Evolutionary conservation across 305 asterid genomes (phyloP).

Genomic region (Solanum hybrid): DNA sequence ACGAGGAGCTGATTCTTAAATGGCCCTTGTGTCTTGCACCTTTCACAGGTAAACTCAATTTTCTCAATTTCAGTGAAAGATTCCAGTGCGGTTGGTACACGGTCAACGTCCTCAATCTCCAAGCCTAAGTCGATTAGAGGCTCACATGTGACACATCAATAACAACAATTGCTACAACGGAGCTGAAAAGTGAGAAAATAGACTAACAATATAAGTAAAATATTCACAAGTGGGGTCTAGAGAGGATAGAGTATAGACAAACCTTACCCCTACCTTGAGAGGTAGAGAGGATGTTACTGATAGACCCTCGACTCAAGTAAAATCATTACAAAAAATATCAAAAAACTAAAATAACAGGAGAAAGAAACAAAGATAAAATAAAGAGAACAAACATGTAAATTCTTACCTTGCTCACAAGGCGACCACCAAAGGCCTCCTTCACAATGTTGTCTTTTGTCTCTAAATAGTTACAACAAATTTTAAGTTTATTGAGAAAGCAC

Average conservation of each 20-base stretch:
- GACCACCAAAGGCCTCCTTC: too few species aligned
- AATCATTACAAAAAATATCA: too few species aligned
- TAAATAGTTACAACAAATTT: too few species aligned
- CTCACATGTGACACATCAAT: constrained; percentile 62
- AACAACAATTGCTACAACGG: constrained; percentile 64
- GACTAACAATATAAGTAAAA: too few species aligned
- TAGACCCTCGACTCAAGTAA: background rate
- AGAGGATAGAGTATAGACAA: too few species aligned
- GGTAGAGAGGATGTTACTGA: background rate
- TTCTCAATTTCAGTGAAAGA: constrained; percentile 75
- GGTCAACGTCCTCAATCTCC: constrained; percentile 62
- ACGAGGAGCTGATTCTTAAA: constrained; percentile 64
- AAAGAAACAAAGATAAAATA: too few species aligned
- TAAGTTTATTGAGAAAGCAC: too few species aligned
- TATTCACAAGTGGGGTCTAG: too few species aligned
- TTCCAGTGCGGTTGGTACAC: constrained; percentile 44
- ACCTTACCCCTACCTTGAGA: too few species aligned
- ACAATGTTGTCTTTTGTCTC: too few species aligned
- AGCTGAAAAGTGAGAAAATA: constrained; percentile 15
- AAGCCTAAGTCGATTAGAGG: constrained; percentile 64
- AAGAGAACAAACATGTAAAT: too few species aligned
- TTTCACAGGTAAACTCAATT: constrained; percentile 69
- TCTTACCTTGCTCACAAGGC: too few species aligned
- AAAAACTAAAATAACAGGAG: background rate
- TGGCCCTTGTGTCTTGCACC: constrained; percentile 56